These are phyloP conservation scores for Candida schatavii DNA, from an alignment of 805 yeast genomes.

Conservation along the genomic window DNA sequence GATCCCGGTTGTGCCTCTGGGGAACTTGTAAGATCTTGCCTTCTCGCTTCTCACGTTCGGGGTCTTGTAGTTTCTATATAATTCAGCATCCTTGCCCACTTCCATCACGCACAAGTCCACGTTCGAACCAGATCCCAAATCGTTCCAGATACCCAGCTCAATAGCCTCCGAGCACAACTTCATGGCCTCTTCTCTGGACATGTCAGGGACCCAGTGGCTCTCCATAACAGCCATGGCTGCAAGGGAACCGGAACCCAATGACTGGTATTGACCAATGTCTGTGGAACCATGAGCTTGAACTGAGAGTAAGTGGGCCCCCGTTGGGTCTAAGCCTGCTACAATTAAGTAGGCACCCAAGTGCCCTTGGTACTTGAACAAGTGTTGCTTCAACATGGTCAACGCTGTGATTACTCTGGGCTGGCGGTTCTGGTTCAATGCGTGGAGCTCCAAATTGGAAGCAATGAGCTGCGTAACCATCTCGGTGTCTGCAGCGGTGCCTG, in stretches of 20 bases:
- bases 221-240: conserved; percentile 99
- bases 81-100: conserved; percentile 79
- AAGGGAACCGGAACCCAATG: conserved; percentile 94
- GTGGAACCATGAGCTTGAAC: conserved; percentile 98
- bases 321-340: conserved; percentile 97
- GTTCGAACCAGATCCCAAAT: conserved; percentile 97
- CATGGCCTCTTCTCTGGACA: conserved; percentile 88
- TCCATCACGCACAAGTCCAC: conserved; percentile 98
- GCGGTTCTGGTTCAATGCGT: conserved; percentile 77
- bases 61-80: conserved; percentile 81
- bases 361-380: conserved; percentile 94
- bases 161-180: conserved; percentile 88
- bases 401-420: conserved; percentile 93
- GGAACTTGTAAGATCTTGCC: conserved; percentile 78
- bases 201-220: conserved; percentile 74
- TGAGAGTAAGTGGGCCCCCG: conserved; percentile 89
- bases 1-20: conserved; percentile 92
- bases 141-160: conserved; percentile 98
- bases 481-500: conserved; percentile 99
- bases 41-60: conserved; percentile 87
- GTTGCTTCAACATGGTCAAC: conserved; percentile 89
- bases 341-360: conserved; percentile 95
- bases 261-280: conserved; percentile 89
- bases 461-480: conserved; percentile 96
- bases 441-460: conserved; percentile 87